Conservation (phyloP, 495 filamentous ascomycete species). For the Penicillium riverlandense region DNA sequence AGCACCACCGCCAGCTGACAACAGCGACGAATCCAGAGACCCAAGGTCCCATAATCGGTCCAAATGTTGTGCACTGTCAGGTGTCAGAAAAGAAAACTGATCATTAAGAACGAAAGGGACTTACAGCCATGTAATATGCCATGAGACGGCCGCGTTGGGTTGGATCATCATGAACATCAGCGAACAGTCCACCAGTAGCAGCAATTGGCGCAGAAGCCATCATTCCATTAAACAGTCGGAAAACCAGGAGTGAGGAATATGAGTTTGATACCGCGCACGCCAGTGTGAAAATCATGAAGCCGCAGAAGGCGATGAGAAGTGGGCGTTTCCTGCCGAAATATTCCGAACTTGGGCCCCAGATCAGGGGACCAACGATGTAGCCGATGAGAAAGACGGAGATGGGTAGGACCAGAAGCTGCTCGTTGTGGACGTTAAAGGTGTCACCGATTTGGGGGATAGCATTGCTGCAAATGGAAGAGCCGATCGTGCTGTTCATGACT, state of each 20-base stretch:
- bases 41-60: constrained; percentile 56
- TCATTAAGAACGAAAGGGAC: constrained; percentile 2
- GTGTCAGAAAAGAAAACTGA: background rate
- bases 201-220: constrained; percentile 60
- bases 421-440: constrained; percentile 51
- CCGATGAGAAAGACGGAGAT: constrained; percentile 69
- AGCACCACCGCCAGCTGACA: constrained; percentile 57
- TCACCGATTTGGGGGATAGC: constrained; percentile 49
- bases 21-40: constrained; percentile 56
- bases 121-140: constrained; percentile 61
- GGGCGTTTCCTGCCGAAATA: constrained; percentile 57
- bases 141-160: constrained; percentile 57
- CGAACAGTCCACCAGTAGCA: constrained; percentile 63
- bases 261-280: constrained; percentile 59
- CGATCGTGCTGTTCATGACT: constrained; percentile 71
- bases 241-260: constrained; percentile 57
- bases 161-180: constrained; percentile 59
- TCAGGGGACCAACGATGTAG: constrained; percentile 55
- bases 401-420: constrained; percentile 57
- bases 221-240: constrained; percentile 58
- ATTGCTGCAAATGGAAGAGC: constrained; percentile 58
- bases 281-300: constrained; percentile 62
- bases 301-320: constrained; percentile 50
- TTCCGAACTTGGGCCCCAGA: constrained; percentile 64
- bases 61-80: constrained; percentile 51